Percentiles rank a stretch among this genome's conserved stretches.
Evolutionary conservation across 176 grass and related monocot genomes (phyloP).

Genomic region (Coix lacrymajobi): DNA sequence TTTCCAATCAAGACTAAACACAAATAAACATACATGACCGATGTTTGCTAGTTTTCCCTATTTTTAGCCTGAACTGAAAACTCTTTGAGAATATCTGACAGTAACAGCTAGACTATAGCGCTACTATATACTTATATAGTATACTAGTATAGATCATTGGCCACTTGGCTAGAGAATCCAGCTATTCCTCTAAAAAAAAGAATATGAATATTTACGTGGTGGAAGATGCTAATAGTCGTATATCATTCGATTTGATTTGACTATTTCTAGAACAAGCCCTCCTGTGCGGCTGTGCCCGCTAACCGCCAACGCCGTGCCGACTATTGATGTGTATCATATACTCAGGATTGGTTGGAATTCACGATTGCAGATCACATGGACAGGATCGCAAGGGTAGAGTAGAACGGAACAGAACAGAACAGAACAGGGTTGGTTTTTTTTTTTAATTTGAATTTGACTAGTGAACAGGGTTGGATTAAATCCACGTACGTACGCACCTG

Average conservation of each 20-base stretch:
- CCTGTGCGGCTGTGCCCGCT: too few species aligned
- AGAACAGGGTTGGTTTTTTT: too few species aligned
- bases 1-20: neutral
- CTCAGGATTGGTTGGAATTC: too few species aligned
- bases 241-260: neutral
- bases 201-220: too few species aligned
- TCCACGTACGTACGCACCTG: conserved; percentile 33
- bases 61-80: neutral
- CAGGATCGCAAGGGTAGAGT: too few species aligned
- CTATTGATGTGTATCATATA: too few species aligned
- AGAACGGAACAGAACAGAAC: too few species aligned
- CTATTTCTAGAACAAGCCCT: neutral
- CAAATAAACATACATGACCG: neutral
- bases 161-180: neutral
- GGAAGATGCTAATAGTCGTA: neutral
- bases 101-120: too few species aligned
- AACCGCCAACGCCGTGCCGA: neutral
- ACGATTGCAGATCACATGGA: too few species aligned
- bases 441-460: too few species aligned
- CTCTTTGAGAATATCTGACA: neutral
- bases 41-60: neutral
- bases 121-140: too few species aligned
- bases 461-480: neutral
- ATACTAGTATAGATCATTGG: too few species aligned
- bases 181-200: neutral